phyloP scores from a whole-genome alignment of 306 rosid genomes.

The Prunus padus region DNA sequence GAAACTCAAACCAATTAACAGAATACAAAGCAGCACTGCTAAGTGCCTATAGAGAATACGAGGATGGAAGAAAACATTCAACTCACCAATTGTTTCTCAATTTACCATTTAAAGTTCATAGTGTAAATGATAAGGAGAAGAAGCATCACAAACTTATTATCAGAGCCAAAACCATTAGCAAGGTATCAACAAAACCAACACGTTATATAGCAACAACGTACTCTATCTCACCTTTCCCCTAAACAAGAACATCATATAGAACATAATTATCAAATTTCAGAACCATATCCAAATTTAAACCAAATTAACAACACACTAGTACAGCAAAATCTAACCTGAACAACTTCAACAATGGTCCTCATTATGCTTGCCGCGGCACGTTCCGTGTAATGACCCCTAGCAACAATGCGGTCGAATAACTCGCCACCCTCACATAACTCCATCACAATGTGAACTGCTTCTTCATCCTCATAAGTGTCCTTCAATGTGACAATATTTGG shows the following conservation, averaged over 20 bases:
- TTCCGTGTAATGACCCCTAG: conserved; percentile 63
- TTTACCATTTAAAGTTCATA: not conserved
- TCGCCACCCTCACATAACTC: conserved; percentile 63
- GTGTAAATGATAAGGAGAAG: not conserved
- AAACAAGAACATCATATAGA: not conserved
- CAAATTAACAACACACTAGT: not conserved
- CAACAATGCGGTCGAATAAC: conserved; percentile 59
- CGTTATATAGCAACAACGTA: not conserved
- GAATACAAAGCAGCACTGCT: not conserved
- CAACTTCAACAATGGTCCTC: conserved; percentile 59
- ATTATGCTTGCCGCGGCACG: conserved; percentile 57
- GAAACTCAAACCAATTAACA: not conserved
- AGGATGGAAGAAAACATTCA: not conserved
- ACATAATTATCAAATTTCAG: not conserved
- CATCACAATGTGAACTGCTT: conserved; percentile 61
- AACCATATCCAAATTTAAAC: not conserved
- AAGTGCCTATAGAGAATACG: not conserved
- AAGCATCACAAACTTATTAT: not conserved
- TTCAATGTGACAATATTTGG: conserved; percentile 45
- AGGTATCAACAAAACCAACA: not conserved
- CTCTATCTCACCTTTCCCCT: not conserved
- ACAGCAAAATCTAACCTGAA: conserved; percentile 34
- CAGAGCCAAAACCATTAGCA: conserved; percentile 7
- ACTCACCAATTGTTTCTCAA: not conserved
- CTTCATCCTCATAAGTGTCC: conserved; percentile 53